These are phyloP conservation scores for Sporothrix globosa DNA, from an alignment of 2,329 filamentous ascomycete species.

Conservation along the genomic window DNA sequence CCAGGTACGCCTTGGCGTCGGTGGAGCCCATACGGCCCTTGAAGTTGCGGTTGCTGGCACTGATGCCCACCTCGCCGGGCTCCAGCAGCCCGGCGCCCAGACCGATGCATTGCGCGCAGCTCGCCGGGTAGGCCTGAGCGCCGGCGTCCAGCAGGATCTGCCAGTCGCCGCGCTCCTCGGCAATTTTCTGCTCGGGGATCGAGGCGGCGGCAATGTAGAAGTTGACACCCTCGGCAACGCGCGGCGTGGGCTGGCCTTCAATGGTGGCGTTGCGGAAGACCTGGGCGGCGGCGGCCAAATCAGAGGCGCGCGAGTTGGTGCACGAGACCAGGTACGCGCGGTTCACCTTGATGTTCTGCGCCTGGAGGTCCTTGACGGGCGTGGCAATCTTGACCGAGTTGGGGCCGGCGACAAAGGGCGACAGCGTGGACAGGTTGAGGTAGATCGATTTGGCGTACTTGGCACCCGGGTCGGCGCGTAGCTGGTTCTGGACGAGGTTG, in stretches of 20 bases:
- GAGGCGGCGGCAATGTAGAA: slow-evolving; percentile 93
- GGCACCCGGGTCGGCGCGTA: slow-evolving; percentile 74
- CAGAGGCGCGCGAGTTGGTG: slow-evolving; percentile 82
- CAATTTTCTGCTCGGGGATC: slow-evolving; percentile 70
- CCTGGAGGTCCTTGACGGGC: slow-evolving; percentile 72
- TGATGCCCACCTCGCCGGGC: slow-evolving; percentile 83
- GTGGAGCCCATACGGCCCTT: slow-evolving; percentile 85
- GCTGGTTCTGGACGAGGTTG: slow-evolving; percentile 66
- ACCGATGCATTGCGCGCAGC: slow-evolving; percentile 86
- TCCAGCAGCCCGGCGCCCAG: slow-evolving; percentile 73
- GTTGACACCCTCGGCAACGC: slow-evolving; percentile 74
- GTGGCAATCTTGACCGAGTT: slow-evolving; percentile 90
- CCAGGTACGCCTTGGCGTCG: slow-evolving; percentile 81
- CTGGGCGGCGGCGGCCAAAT: slow-evolving; percentile 77
- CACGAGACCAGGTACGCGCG: slow-evolving; percentile 88
- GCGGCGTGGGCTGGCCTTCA: slow-evolving; percentile 66
- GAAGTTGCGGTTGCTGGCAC: slow-evolving; percentile 84
- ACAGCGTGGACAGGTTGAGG: slow-evolving; percentile 81
- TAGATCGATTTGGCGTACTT: slow-evolving; percentile 82
- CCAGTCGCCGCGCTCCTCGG: slow-evolving; percentile 85
- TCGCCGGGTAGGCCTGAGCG: slow-evolving; percentile 69
- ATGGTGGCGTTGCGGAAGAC: slow-evolving; percentile 82
- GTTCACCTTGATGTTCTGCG: slow-evolving; percentile 74
- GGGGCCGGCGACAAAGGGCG: slow-evolving; percentile 82
- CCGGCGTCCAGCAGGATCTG: slow-evolving; percentile 78